Evolutionary conservation across 805 yeast genomes (phyloP).

Genomic region (Teunomyces stri): DNA sequence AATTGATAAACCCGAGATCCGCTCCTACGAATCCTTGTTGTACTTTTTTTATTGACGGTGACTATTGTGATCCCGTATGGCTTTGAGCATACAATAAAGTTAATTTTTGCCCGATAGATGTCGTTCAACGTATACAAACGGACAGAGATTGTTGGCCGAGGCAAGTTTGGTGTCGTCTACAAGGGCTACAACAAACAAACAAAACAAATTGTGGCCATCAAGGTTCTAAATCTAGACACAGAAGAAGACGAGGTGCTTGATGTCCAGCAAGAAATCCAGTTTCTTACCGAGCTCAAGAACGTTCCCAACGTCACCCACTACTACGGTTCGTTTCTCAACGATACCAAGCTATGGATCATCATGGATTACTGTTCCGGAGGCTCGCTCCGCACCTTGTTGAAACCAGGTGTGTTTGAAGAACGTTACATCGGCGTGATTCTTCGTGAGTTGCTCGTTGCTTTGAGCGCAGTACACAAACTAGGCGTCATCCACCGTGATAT

Average conservation of each 20-base stretch:
- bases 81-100: too few relatives aligned
- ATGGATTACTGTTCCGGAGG: slow-evolving; percentile 99
- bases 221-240: slow-evolving; percentile 87
- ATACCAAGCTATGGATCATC: slow-evolving; percentile 92
- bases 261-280: slow-evolving; percentile 89
- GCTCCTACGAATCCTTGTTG: background rate
- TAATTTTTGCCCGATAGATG: background rate
- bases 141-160: slow-evolving; percentile 90
- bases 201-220: slow-evolving; percentile 84
- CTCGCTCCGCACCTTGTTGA: slow-evolving; percentile 76
- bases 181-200: slow-evolving; percentile 74
- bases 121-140: slow-evolving; percentile 50
- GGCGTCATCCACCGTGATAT: slow-evolving; percentile 96
- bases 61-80: too few relatives aligned
- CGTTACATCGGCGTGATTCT: slow-evolving; percentile 77
- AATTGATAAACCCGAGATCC: slow-evolving; percentile 1
- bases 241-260: slow-evolving; percentile 92
- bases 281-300: slow-evolving; percentile 74
- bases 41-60: too few relatives aligned
- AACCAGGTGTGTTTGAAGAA: slow-evolving; percentile 88
- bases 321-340: slow-evolving; percentile 82
- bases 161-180: slow-evolving; percentile 95
- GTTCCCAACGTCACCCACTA: slow-evolving; percentile 93
- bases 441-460: slow-evolving; percentile 76
- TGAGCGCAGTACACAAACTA: slow-evolving; percentile 76